phyloP scores from a whole-genome alignment of 306 rosid species.

The Quercus wislizeni region DNA sequence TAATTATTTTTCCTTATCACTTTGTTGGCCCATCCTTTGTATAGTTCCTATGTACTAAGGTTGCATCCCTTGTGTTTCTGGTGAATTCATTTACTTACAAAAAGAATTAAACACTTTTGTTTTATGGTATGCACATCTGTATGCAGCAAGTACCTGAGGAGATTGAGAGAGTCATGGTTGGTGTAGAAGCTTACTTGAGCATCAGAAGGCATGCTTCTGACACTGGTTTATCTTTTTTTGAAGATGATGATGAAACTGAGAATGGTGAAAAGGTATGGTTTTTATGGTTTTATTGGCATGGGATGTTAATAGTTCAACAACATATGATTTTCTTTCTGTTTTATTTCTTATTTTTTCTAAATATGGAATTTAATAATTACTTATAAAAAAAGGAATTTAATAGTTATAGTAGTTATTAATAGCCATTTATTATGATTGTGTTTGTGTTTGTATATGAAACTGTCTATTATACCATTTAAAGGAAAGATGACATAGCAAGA shows the following conservation, averaged over 20 bases:
- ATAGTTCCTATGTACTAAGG: no score
- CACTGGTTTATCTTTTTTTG: slow-evolving; percentile 76
- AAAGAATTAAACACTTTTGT: background rate
- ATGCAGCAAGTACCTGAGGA: slow-evolving; percentile 97
- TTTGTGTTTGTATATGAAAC: no score
- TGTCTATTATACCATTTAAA: no score
- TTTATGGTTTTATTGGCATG: background rate
- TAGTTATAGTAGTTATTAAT: no score
- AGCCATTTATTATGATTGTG: no score
- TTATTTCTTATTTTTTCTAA: background rate
- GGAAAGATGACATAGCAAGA: no score
- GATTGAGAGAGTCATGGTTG: slow-evolving; percentile 90
- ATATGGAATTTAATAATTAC: no score
- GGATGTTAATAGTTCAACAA: background rate
- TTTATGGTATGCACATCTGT: slow-evolving; percentile 16
- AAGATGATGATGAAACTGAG: slow-evolving; percentile 60
- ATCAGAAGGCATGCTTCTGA: slow-evolving; percentile 73
- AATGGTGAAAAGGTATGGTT: slow-evolving; percentile 63
- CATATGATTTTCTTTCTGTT: background rate
- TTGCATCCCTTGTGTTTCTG: no score
- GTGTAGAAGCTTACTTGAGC: slow-evolving; percentile 93
- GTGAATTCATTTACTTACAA: background rate
- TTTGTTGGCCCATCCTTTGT: no score
- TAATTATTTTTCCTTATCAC: no score
- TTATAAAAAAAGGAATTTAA: no score